Conservation (phyloP, 768 basidiomycete species). For the Suillus subaureus region DNA sequence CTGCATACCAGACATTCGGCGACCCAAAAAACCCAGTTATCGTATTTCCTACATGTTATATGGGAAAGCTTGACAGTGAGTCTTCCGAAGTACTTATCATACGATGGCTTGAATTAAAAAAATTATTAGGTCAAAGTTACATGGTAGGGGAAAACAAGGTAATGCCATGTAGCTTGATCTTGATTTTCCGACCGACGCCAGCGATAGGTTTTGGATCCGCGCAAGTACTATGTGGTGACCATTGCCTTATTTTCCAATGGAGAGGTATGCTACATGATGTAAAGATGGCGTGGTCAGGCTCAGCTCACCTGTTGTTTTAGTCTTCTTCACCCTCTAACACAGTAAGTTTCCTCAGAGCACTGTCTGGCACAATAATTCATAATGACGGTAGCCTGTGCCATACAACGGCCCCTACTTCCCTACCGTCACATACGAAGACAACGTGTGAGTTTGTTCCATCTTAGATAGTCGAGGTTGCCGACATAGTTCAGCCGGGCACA, state of each 20-base stretch:
- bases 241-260: conserved; percentile 62
- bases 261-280: conserved; percentile 42
- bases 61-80: conserved; percentile 53
- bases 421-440: conserved; percentile 55
- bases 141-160: conserved; percentile 57
- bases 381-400: conserved; percentile 44
- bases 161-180: neutral
- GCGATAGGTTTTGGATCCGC: conserved; percentile 47
- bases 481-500: conserved; percentile 48
- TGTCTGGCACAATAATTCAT: conserved; percentile 4
- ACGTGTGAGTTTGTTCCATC: conserved; percentile 43
- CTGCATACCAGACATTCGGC: conserved; percentile 62
- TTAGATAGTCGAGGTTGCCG: neutral
- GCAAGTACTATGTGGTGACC: conserved; percentile 56
- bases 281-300: neutral
- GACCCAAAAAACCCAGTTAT: conserved; percentile 55
- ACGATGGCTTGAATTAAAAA: conserved; percentile 14
- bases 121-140: conserved; percentile 46
- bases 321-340: conserved; percentile 66
- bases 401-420: conserved; percentile 66
- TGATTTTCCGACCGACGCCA: neutral
- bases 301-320: conserved; percentile 26
- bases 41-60: conserved; percentile 62
- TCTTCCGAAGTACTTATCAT: conserved; percentile 9
- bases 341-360: conserved; percentile 13